These are phyloP conservation scores for Mucor indicus DNA, from an alignment of 371 early-diverging fungal genomes.

Conservation along the genomic window DNA sequence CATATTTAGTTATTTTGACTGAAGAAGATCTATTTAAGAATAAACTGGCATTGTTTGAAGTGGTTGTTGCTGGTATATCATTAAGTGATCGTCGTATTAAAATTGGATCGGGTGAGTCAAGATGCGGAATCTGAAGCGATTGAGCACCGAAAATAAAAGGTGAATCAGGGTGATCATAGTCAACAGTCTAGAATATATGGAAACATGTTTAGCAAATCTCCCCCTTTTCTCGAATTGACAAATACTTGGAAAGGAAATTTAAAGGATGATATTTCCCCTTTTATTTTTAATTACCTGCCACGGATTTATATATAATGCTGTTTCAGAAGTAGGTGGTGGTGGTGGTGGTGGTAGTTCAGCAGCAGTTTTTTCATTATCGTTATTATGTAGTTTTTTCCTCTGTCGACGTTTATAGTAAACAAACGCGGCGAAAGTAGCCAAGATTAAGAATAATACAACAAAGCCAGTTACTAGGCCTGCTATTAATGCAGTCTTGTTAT, in stretches of 20 bases:
- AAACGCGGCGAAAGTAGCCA: constrained; percentile 24
- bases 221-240: no score
- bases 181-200: constrained; percentile 1
- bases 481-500: constrained; percentile 15
- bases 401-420: constrained; percentile 25
- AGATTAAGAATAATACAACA: constrained; percentile 21
- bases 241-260: no score
- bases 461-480: constrained; percentile 36
- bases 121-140: constrained; percentile 30
- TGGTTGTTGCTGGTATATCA: constrained; percentile 15
- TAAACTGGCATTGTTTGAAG: no score
- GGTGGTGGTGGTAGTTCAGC: constrained; percentile 2
- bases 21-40: constrained; percentile 27
- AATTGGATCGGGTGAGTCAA: constrained; percentile 18
- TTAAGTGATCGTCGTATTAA: constrained; percentile 30
- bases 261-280: no score
- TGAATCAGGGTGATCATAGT: constrained; percentile 18
- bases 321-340: constrained; percentile 4
- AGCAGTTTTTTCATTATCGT: neutral
- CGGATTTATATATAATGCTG: no score
- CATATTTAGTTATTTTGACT: constrained; percentile 36
- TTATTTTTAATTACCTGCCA: no score
- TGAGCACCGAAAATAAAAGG: constrained; percentile 23
- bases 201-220: no score
- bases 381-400: constrained; percentile 4